A percentile compares a stretch with the other conserved stretches of the same genome.
These are phyloP conservation scores for Xylaria sp. DNA, from an alignment of 2,329 filamentous ascomycete species.

Conservation along the genomic window DNA sequence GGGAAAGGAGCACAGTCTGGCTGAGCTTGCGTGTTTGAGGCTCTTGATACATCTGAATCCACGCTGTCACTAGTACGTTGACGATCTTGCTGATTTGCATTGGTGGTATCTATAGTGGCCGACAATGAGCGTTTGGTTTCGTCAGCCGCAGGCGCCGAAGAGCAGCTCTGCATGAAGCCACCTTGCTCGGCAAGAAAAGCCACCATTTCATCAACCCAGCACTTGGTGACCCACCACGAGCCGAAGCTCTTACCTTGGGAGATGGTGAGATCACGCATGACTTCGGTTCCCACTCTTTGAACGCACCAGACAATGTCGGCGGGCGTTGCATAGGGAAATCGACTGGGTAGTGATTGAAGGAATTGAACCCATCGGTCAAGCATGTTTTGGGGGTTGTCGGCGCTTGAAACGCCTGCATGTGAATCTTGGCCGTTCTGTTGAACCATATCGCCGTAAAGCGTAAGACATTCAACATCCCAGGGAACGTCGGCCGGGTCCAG, in stretches of 20 bases:
- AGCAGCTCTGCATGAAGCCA: constrained; percentile 75
- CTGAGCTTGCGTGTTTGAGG: constrained; percentile 51
- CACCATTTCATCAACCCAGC: constrained; percentile 94
- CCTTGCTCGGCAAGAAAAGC: constrained; percentile 88
- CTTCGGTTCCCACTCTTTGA: constrained; percentile 74
- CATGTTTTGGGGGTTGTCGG: constrained; percentile 63
- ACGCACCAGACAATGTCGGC: constrained; percentile 78
- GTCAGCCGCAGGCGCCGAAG: constrained; percentile 34
- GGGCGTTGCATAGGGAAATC: constrained; percentile 76
- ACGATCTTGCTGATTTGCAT: constrained; percentile 44
- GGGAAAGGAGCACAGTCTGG: constrained; percentile 58
- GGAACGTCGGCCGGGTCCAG: constrained; percentile 71
- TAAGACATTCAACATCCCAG: constrained; percentile 67
- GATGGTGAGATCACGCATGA: constrained; percentile 82
- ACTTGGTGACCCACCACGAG: constrained; percentile 95
- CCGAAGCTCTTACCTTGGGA: constrained; percentile 80
- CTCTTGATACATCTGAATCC: constrained; percentile 50
- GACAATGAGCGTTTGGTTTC: constrained; percentile 42
- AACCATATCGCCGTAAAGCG: constrained; percentile 63
- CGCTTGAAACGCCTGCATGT: constrained; percentile 45
- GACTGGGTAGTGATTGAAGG: constrained; percentile 68
- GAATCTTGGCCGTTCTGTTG: constrained; percentile 53
- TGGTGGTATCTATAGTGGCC: constrained; percentile 38
- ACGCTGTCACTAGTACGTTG: constrained; percentile 54
- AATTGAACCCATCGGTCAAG: constrained; percentile 81